A percentile compares a stretch with the other conserved stretches of the same genome.
Conservation (phyloP, 768 basidiomycete genomes). For the Pisolithus sp. region DNA sequence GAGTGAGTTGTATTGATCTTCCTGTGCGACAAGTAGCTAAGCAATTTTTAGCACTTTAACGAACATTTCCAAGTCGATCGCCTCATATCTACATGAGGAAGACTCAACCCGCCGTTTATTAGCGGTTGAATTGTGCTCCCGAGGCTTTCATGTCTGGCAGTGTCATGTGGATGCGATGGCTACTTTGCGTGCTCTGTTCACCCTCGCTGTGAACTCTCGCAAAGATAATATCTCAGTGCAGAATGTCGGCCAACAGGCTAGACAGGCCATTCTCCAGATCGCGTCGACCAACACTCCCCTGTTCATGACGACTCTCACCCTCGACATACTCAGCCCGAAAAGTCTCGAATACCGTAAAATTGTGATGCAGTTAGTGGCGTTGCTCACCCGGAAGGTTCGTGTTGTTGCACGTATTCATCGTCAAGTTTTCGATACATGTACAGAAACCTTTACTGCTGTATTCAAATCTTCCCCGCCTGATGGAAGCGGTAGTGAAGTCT, state of each 20-base stretch:
- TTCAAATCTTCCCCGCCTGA: conserved; percentile 73
- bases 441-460: conserved; percentile 83
- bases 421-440: neutral
- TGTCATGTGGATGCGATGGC: conserved; percentile 88
- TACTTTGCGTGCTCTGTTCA: conserved; percentile 78
- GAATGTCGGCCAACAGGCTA: conserved; percentile 70
- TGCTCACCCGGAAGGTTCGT: conserved; percentile 81
- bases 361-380: conserved; percentile 89
- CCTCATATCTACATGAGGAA: conserved; percentile 70
- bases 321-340: conserved; percentile 80
- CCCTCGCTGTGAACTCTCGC: conserved; percentile 62
- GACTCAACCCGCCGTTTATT: conserved; percentile 58
- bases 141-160: conserved; percentile 93
- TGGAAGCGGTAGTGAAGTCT: conserved; percentile 95
- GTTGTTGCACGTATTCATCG: neutral
- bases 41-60: conserved; percentile 54
- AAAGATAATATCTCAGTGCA: conserved; percentile 67
- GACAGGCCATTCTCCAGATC: conserved; percentile 78
- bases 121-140: conserved; percentile 84
- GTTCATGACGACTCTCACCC: conserved; percentile 89
- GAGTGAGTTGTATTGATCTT: conserved; percentile 38
- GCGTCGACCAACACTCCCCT: conserved; percentile 77
- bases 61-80: conserved; percentile 80
- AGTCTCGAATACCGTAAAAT: conserved; percentile 75
- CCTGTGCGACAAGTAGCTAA: neutral